These are phyloP conservation scores for Ogataea allantospora DNA, from an alignment of 805 yeast species.

Conservation along the genomic window DNA sequence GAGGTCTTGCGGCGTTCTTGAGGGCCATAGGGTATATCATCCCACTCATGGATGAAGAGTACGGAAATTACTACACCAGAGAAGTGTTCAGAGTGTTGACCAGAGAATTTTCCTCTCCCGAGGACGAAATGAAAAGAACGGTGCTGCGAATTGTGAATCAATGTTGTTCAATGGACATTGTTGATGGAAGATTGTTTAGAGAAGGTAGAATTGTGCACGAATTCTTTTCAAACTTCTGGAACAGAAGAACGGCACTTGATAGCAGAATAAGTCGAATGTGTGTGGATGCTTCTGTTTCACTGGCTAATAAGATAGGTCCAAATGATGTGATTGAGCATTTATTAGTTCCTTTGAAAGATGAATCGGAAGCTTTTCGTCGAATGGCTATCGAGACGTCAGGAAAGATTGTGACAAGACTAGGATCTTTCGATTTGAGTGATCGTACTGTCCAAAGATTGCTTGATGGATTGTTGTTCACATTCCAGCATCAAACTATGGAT, in stretches of 20 bases:
- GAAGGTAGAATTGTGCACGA: slow-evolving; percentile 51
- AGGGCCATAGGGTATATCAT: slow-evolving; percentile 76
- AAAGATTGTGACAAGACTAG: slow-evolving; percentile 48
- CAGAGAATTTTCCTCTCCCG: slow-evolving; percentile 77
- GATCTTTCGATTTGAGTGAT: slow-evolving; percentile 60
- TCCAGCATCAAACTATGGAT: slow-evolving; percentile 70
- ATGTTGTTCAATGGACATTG: slow-evolving; percentile 60
- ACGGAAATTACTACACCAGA: slow-evolving; percentile 71
- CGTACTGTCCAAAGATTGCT: slow-evolving; percentile 61
- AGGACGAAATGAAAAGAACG: slow-evolving; percentile 80
- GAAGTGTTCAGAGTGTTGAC: slow-evolving; percentile 67
- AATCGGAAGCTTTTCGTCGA: slow-evolving; percentile 71
- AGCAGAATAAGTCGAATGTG: slow-evolving; percentile 55
- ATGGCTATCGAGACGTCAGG: slow-evolving; percentile 76
- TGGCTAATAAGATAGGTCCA: slow-evolving; percentile 69
- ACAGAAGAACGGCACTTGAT: slow-evolving; percentile 74
- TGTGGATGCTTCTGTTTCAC: slow-evolving; percentile 64
- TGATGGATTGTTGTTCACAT: slow-evolving; percentile 78
- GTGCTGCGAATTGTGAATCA: slow-evolving; percentile 67
- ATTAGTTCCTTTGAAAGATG: slow-evolving; percentile 67
- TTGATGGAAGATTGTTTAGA: slow-evolving; percentile 48
- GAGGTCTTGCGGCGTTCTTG: slow-evolving; percentile 69
- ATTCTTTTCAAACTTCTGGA: slow-evolving; percentile 77
- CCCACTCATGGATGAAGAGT: slow-evolving; percentile 84
- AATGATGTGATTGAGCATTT: slow-evolving; percentile 56